Conservation (phyloP, 2,329 filamentous ascomycete genomes). For the Pyrenochaeta sp. region DNA sequence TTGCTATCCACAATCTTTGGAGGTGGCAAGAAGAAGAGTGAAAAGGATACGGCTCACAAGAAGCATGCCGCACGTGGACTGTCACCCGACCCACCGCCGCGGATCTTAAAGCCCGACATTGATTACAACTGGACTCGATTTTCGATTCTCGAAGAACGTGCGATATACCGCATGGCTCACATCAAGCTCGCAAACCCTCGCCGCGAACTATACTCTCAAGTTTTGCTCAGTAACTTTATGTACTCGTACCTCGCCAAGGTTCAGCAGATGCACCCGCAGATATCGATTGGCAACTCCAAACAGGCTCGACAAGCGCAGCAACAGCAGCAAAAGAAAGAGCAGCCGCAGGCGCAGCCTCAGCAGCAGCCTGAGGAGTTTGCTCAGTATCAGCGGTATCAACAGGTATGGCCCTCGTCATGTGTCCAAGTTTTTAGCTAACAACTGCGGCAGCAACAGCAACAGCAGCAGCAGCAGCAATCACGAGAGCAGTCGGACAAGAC, state of each 20-base stretch:
- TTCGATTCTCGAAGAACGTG: constrained; percentile 91
- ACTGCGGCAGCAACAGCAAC: constrained; percentile 18
- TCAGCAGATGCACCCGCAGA: constrained; percentile 97
- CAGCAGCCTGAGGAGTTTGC: constrained; percentile 54
- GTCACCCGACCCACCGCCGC: constrained; percentile 78
- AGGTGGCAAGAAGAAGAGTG: constrained; percentile 84
- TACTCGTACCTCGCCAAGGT: constrained; percentile 99
- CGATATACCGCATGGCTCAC: constrained; percentile 98
- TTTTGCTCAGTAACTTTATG: constrained; percentile 98
- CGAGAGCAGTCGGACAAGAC: constrained; percentile 27
- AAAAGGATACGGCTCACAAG: constrained; percentile 76
- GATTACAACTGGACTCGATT: constrained; percentile 98
- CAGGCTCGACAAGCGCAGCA: constrained; percentile 74
- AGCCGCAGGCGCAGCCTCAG: constrained; percentile 50
- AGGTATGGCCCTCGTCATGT: constrained; percentile 21
- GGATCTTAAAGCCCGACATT: constrained; percentile 81
- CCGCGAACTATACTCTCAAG: constrained; percentile 89
- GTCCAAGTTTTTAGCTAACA: constrained; percentile 6
- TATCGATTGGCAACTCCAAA: constrained; percentile 83
- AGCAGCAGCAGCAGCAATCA: constrained; percentile 29
- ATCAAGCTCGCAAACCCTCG: constrained; percentile 98
- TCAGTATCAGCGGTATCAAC: constrained; percentile 52
- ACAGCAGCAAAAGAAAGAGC: constrained; percentile 50
- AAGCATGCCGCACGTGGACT: constrained; percentile 76
- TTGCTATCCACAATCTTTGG: constrained; percentile 96